phyloP scores from a whole-genome alignment of 2,329 filamentous ascomycete genomes.

The Clonostachys rosea region DNA sequence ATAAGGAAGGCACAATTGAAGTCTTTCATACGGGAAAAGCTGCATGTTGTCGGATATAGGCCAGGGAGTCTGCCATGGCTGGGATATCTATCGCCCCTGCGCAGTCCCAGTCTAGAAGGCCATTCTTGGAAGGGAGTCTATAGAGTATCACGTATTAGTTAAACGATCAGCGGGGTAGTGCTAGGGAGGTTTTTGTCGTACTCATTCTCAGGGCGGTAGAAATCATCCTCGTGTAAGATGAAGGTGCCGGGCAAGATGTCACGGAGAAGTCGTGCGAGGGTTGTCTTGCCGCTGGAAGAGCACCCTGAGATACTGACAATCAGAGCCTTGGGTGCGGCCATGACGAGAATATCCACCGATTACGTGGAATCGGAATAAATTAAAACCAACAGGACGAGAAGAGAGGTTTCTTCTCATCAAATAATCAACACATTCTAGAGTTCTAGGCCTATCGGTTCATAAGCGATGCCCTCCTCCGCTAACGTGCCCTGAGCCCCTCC shows the following conservation, averaged over 20 bases:
- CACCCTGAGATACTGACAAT: constrained; percentile 83
- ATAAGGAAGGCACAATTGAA: constrained; percentile 10
- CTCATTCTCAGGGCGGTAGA: constrained; percentile 78
- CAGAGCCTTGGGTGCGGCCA: constrained; percentile 42
- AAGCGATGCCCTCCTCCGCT: too few species aligned
- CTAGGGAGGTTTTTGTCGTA: constrained; percentile 26
- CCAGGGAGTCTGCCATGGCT: constrained; percentile 61
- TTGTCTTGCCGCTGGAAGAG: constrained; percentile 93
- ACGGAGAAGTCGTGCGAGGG: constrained; percentile 77
- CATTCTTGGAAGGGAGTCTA: constrained; percentile 51
- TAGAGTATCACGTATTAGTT: neutral
- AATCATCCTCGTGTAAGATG: constrained; percentile 94
- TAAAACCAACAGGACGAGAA: neutral
- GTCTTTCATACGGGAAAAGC: constrained; percentile 51
- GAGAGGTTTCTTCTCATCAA: too few species aligned
- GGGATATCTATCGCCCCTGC: constrained; percentile 70
- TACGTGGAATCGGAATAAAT: neutral
- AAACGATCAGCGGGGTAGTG: neutral
- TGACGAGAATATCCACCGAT: constrained; percentile 6
- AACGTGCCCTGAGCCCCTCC: too few species aligned
- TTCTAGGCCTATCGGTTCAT: too few species aligned
- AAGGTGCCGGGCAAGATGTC: constrained; percentile 75
- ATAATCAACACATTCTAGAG: too few species aligned
- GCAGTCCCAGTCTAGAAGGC: constrained; percentile 88
- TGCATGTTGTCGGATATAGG: constrained; percentile 66